Evolutionary conservation across 2,329 filamentous ascomycete species (phyloP).

Genomic region (Elsinoe australis): DNA sequence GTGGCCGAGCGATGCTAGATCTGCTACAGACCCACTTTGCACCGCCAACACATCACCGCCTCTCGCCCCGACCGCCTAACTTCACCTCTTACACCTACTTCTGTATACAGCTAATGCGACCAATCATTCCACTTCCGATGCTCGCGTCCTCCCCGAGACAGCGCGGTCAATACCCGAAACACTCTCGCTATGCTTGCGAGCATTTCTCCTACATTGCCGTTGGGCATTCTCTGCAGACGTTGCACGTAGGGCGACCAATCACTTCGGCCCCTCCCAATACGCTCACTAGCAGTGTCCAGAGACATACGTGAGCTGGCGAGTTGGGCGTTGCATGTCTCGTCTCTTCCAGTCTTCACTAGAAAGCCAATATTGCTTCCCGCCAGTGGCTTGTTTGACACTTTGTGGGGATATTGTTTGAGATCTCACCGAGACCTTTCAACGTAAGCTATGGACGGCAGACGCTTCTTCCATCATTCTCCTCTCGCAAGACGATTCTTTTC

Average conservation of each 20-base stretch:
- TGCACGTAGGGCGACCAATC: constrained; percentile 10
- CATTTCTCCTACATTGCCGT: background rate
- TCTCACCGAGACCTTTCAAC: constrained; percentile 6
- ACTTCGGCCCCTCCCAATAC: background rate
- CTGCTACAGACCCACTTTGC: background rate
- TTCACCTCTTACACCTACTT: constrained; percentile 1
- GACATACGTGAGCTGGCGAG: too few relatives aligned
- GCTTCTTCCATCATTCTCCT: background rate
- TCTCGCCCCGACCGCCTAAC: constrained; percentile 5
- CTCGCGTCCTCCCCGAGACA: constrained; percentile 2
- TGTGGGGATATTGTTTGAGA: constrained; percentile 11
- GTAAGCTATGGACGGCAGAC: constrained; percentile 1
- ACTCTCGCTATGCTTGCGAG: background rate
- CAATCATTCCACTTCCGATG: background rate
- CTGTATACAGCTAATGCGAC: background rate
- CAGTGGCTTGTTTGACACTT: background rate
- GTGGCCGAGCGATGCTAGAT: background rate
- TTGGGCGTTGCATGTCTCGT: constrained; percentile 14
- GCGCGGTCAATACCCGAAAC: constrained; percentile 4
- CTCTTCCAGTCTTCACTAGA: background rate
- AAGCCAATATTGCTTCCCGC: constrained; percentile 1
- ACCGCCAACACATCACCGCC: constrained; percentile 12
- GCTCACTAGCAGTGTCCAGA: too few relatives aligned
- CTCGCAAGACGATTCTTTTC: background rate
- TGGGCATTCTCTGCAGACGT: constrained; percentile 7